Evolutionary conservation across 1,284 basidiomycete genomes (phyloP), one percentile per base, ranked within the genome.

Genomic region (Rhodotorula sp.): DNA sequence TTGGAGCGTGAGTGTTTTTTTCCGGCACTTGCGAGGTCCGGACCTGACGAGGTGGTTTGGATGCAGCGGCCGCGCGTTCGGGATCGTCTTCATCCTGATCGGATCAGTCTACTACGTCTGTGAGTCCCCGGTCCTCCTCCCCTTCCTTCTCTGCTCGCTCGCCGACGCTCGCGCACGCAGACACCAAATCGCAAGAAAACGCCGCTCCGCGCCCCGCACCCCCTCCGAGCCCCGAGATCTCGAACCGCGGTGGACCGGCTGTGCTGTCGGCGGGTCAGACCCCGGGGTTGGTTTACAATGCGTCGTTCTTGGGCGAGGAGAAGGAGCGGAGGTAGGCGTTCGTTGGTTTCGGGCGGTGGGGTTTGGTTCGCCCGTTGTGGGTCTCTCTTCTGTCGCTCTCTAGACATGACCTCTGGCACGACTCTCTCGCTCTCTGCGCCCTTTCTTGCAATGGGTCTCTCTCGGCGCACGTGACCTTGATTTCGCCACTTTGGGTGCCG

Each of bases 91-190:
- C 71, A 94, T 94, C 77, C 86, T 93, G 24, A 77, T 82, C 32
- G 92, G 92, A 24, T 92, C 91, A 0, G 81, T 91, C 49, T 88
- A 87, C 79, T 94, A 93, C 81, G 92, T 91, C 13, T 92, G 90
- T 74, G 27, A 24, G 73, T 70, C 9, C 24, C 9, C 30, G 2
- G 2, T 10, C 20, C 2, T 11, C 4, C 36, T 1, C 20, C 8
- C 17, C 20, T 4, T 20, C 2, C 17, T 4, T 17, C 4, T 29
- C 24, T 2, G 8, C 51, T 19, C 32, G 15, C 56, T 29, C 24
- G 6, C 22, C 20, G 4, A 24, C 22, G 15, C 24, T 53, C 15
- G 17, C 29, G 1, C 54, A 2, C 20, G 48, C 73, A 67, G 76
- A 75, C 64, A 72, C 75, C 39, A 78, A 77, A 52, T 70, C 74